These are phyloP conservation scores for Leccinum variicolor DNA, from an alignment of 768 basidiomycete genomes.

Conservation along the genomic window DNA sequence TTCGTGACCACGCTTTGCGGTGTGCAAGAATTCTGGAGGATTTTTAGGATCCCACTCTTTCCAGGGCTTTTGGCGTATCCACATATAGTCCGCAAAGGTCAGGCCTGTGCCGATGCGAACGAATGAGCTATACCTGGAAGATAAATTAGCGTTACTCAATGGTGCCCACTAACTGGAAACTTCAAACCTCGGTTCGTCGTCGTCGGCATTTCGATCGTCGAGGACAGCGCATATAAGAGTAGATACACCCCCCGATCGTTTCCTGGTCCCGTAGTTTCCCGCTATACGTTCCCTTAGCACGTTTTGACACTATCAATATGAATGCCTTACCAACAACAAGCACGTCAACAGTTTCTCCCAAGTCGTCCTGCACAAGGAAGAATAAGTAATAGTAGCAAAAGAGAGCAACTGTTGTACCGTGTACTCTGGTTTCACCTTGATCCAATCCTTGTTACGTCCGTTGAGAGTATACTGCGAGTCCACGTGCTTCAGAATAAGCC, in stretches of 20 bases:
- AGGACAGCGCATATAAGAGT: slow-evolving; percentile 86
- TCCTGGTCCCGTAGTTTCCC: slow-evolving; percentile 85
- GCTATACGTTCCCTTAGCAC: slow-evolving; percentile 38
- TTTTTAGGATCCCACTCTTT: slow-evolving; percentile 72
- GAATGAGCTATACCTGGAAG: slow-evolving; percentile 74
- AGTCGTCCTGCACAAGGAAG: slow-evolving; percentile 57
- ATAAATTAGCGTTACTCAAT: not conserved
- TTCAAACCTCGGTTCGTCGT: slow-evolving; percentile 59
- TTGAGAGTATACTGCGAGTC: slow-evolving; percentile 79
- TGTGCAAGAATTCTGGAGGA: slow-evolving; percentile 67
- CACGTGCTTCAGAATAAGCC: slow-evolving; percentile 88
- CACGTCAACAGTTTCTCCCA: slow-evolving; percentile 91
- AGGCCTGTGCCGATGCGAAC: slow-evolving; percentile 90
- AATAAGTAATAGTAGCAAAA: not conserved
- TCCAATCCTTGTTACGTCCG: slow-evolving; percentile 88
- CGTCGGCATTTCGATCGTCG: slow-evolving; percentile 59
- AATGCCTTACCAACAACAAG: slow-evolving; percentile 73
- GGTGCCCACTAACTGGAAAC: not conserved
- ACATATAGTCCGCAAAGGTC: slow-evolving; percentile 80
- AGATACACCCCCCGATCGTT: slow-evolving; percentile 84
- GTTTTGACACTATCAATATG: not conserved
- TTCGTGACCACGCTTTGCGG: slow-evolving; percentile 57
- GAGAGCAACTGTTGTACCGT: slow-evolving; percentile 47
- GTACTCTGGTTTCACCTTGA: slow-evolving; percentile 91
- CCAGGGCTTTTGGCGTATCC: slow-evolving; percentile 82